Percentiles rank a stretch among this genome's conserved stretches.
Conservation (phyloP, 352 stramenopile species). For the Phytophthora sp. region DNA sequence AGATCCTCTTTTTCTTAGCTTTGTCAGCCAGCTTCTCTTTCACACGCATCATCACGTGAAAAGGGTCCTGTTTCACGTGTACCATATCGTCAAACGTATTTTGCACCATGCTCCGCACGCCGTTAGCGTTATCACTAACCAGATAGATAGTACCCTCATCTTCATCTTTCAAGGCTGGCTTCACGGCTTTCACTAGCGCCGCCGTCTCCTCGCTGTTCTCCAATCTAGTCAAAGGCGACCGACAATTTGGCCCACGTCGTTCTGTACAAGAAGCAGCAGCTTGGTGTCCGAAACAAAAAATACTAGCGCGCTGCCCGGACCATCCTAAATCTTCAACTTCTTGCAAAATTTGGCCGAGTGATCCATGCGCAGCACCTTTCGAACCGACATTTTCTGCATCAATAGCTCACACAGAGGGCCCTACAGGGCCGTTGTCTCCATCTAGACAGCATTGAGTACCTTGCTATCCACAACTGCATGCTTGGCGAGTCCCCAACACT, state of each 20-base stretch:
- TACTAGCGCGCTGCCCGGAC: background rate
- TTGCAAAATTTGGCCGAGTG: slow-evolving; percentile 15
- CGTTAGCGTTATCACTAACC: background rate
- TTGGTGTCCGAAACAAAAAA: slow-evolving; percentile 10
- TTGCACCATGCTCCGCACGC: background rate
- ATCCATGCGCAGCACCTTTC: background rate
- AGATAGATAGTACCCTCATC: background rate
- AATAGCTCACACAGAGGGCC: background rate
- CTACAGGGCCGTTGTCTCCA: background rate
- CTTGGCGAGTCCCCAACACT: background rate
- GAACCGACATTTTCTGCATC: background rate
- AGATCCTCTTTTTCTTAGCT: background rate
- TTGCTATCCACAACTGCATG: background rate
- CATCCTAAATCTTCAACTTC: background rate
- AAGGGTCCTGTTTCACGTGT: background rate
- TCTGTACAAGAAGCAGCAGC: slow-evolving; percentile 5
- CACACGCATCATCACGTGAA: background rate
- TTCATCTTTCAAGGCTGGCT: slow-evolving; percentile 1
- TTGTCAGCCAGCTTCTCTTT: background rate
- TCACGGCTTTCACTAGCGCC: background rate
- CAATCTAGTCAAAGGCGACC: background rate
- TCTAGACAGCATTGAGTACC: background rate
- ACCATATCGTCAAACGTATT: background rate
- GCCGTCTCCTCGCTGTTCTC: slow-evolving; percentile 9
- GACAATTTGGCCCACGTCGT: slow-evolving; percentile 17